Evolutionary conservation across 768 basidiomycete species (phyloP).

Genomic region (Lactarius evosmus): DNA sequence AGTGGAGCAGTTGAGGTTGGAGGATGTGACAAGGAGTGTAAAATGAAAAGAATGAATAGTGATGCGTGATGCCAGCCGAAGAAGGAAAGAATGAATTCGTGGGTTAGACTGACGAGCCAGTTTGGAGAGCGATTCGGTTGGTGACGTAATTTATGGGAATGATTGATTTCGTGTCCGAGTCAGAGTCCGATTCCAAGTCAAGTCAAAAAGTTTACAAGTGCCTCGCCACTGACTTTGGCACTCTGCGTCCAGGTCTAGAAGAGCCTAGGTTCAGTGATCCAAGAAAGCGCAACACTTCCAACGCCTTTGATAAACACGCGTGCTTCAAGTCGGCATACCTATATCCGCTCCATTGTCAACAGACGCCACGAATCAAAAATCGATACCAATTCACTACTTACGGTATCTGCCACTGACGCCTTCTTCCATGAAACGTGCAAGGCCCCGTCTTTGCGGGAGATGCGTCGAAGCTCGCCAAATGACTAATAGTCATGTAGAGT

Average conservation of each 20-base stretch:
- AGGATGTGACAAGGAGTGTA: slow-evolving; percentile 8
- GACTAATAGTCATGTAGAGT: slow-evolving; percentile 9
- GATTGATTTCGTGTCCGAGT: slow-evolving; percentile 10
- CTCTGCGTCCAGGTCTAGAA: slow-evolving; percentile 23
- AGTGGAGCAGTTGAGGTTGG: slow-evolving; percentile 8
- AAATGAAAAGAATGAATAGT: slow-evolving; percentile 6
- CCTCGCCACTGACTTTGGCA: not conserved
- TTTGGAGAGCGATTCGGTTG: slow-evolving; percentile 10
- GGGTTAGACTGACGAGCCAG: slow-evolving; percentile 8
- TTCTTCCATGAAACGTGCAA: slow-evolving; percentile 27
- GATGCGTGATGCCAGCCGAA: slow-evolving; percentile 19
- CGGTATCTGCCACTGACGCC: slow-evolving; percentile 27
- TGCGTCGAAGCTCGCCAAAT: slow-evolving; percentile 27
- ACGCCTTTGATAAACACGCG: slow-evolving; percentile 26
- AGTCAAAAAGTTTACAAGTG: not conserved
- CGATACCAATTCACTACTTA: slow-evolving; percentile 11
- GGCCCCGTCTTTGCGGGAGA: slow-evolving; percentile 24
- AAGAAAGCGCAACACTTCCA: slow-evolving; percentile 28
- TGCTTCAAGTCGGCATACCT: slow-evolving; percentile 29
- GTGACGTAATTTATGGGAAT: slow-evolving; percentile 6
- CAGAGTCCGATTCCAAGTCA: not conserved
- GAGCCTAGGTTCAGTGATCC: slow-evolving; percentile 21
- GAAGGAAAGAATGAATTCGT: slow-evolving; percentile 6
- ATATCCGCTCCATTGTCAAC: slow-evolving; percentile 20
- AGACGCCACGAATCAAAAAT: slow-evolving; percentile 1